Evolutionary conservation across 2,329 filamentous ascomycete species (phyloP).

Genomic region (Ophioceras dolichostomum): DNA sequence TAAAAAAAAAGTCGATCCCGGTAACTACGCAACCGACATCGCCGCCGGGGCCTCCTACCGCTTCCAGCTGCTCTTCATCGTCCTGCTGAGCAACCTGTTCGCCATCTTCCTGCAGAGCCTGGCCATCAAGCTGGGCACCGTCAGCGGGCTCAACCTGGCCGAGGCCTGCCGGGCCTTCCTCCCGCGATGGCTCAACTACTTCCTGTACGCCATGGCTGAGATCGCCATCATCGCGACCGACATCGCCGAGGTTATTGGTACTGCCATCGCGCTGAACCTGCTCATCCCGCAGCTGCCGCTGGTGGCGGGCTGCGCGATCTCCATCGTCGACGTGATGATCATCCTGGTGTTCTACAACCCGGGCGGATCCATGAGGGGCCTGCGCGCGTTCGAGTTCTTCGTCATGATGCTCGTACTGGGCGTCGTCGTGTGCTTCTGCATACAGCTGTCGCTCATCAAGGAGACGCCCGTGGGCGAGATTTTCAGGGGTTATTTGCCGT

Average conservation of each 20-base stretch:
- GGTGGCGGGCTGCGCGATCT: conserved; percentile 56
- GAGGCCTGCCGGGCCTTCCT: conserved; percentile 54
- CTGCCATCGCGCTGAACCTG: conserved; percentile 57
- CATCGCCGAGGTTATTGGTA: conserved; percentile 61
- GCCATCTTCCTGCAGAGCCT: conserved; percentile 60
- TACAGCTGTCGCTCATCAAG: conserved; percentile 51
- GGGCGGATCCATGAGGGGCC: conserved; percentile 41
- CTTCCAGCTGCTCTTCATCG: conserved; percentile 55
- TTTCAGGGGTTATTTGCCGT: conserved; percentile 54
- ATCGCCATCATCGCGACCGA: conserved; percentile 58
- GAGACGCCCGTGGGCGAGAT: conserved; percentile 44
- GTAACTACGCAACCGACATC: conserved; percentile 53
- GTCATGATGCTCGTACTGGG: conserved; percentile 52
- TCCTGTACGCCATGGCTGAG: conserved; percentile 52
- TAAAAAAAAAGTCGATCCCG: conserved; percentile 34
- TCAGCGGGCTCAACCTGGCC: conserved; percentile 55
- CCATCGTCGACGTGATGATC: conserved; percentile 54
- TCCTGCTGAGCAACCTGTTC: conserved; percentile 57
- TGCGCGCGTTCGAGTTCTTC: conserved; percentile 52
- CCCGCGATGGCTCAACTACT: conserved; percentile 51
- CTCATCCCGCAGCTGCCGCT: conserved; percentile 51
- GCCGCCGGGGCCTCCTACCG: conserved; percentile 49
- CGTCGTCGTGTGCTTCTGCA: conserved; percentile 59
- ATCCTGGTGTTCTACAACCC: conserved; percentile 56
- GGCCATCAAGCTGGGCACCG: conserved; percentile 56